A percentile compares a stretch with the other conserved stretches of the same genome.
Evolutionary conservation across 805 yeast species (phyloP).

Genomic region (Wickerhamomyces hampshirensis): DNA sequence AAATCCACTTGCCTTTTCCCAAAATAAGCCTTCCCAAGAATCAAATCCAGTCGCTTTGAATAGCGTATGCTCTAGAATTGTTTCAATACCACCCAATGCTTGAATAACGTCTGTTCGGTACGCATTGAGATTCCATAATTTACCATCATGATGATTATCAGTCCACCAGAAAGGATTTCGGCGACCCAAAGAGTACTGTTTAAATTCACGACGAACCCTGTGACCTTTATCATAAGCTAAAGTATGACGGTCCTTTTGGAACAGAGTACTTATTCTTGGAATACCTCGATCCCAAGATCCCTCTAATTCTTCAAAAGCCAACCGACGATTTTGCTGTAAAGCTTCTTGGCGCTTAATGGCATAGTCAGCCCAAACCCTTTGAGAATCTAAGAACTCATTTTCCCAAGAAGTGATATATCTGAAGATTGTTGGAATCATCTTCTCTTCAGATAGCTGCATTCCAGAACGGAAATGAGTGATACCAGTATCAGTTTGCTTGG

Average conservation of each 20-base stretch:
- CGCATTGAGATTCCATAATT: conserved; percentile 87
- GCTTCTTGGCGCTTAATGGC: conserved; percentile 89
- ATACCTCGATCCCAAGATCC: conserved; percentile 95
- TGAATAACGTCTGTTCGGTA: conserved; percentile 95
- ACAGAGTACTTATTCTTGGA: conserved; percentile 91
- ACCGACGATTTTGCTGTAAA: conserved; percentile 71
- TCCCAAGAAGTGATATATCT: conserved; percentile 96
- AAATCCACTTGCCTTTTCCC: conserved; percentile 98
- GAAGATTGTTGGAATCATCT: conserved; percentile 88
- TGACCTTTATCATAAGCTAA: conserved; percentile 94
- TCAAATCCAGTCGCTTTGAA: conserved; percentile 97
- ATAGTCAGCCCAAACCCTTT: conserved; percentile 97
- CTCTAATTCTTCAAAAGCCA: conserved; percentile 91
- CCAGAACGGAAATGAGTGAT: conserved; percentile 93
- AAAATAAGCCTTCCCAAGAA: conserved; percentile 97
- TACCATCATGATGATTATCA: conserved; percentile 88
- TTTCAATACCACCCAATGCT: conserved; percentile 95
- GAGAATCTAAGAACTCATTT: conserved; percentile 89
- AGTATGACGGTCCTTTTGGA: conserved; percentile 93
- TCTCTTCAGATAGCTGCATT: conserved; percentile 75
- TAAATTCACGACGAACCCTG: conserved; percentile 74
- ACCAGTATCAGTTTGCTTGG: conserved; percentile 90
- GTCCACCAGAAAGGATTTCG: conserved; percentile 98
- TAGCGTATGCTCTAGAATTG: conserved; percentile 89
- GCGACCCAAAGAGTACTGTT: conserved; percentile 64